Conservation (phyloP, 164 flowering plant species). For the Stephania cephalantha region DNA sequence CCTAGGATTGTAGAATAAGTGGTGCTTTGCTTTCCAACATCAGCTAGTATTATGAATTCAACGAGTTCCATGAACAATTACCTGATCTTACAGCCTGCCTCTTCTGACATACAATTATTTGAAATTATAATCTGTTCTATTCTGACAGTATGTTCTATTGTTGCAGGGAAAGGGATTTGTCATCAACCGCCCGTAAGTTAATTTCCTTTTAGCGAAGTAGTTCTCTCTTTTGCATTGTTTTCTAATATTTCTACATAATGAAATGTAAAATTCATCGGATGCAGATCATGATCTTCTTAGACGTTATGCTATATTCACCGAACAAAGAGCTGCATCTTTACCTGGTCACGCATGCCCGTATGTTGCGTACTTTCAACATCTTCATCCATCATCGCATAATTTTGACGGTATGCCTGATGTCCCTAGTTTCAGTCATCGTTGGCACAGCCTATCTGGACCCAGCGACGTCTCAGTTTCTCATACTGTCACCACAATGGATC, state of each 20-base stretch:
- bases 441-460: constrained; percentile 53
- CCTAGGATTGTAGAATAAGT: too few relatives aligned
- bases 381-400: constrained; percentile 62
- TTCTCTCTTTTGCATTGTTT: neutral
- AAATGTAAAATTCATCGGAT: constrained; percentile 9
- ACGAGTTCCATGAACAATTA: neutral
- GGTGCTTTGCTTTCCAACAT: too few relatives aligned
- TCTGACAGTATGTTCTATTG: constrained; percentile 15
- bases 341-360: constrained; percentile 78
- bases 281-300: constrained; percentile 77
- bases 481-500: constrained; percentile 34
- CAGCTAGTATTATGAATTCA: too few relatives aligned
- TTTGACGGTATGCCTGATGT: constrained; percentile 55
- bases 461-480: constrained; percentile 30
- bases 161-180: constrained; percentile 70
- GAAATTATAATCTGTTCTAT: neutral
- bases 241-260: neutral
- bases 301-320: constrained; percentile 62
- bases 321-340: constrained; percentile 61
- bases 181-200: constrained; percentile 47
- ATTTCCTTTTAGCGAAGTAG: neutral
- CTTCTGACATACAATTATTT: neutral
- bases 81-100: neutral
- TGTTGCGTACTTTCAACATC: constrained; percentile 58
- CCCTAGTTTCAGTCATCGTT: constrained; percentile 49